A percentile compares a stretch with the other conserved stretches of the same genome.
Evolutionary conservation across 495 filamentous ascomycete species (phyloP).

Genomic region (Penicillium chermesinum): DNA sequence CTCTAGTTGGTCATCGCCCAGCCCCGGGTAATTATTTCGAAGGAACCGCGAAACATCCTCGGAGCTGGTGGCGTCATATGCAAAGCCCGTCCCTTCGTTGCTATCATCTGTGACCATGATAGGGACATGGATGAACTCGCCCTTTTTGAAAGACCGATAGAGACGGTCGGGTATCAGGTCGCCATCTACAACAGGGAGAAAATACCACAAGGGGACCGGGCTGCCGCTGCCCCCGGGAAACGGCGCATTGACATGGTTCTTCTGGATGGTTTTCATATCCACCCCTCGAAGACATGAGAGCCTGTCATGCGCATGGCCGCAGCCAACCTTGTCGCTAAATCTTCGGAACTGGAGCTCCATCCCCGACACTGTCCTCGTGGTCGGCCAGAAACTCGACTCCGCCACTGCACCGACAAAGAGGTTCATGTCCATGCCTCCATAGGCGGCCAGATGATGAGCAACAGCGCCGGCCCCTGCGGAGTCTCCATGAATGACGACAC

Average conservation of each 20-base stretch:
- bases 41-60: conserved; percentile 51
- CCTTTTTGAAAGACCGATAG: conserved; percentile 48
- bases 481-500: conserved; percentile 63
- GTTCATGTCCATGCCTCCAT: conserved; percentile 44
- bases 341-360: conserved; percentile 58
- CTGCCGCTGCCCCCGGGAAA: conserved; percentile 42
- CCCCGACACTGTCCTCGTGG: conserved; percentile 51
- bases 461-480: conserved; percentile 65
- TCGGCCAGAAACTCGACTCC: conserved; percentile 59
- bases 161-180: conserved; percentile 50
- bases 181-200: conserved; percentile 53
- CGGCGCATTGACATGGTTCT: conserved; percentile 40
- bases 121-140: conserved; percentile 57
- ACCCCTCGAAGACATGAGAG: conserved; percentile 53
- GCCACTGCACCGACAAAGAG: conserved; percentile 58
- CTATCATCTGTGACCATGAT: conserved; percentile 60
- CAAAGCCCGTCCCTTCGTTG: conserved; percentile 62
- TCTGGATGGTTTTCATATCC: conserved; percentile 45
- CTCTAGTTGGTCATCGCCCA: conserved; percentile 45
- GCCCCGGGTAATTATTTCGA: conserved; percentile 53
- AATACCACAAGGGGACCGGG: conserved; percentile 42
- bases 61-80: conserved; percentile 38
- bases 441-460: conserved; percentile 58
- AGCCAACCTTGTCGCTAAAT: conserved; percentile 48
- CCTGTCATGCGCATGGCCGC: conserved; percentile 31